Percentiles rank a stretch among this genome's conserved stretches.
These are phyloP conservation scores for Punica granatum DNA, from an alignment of 345 rosid genomes.

Conservation along the genomic window DNA sequence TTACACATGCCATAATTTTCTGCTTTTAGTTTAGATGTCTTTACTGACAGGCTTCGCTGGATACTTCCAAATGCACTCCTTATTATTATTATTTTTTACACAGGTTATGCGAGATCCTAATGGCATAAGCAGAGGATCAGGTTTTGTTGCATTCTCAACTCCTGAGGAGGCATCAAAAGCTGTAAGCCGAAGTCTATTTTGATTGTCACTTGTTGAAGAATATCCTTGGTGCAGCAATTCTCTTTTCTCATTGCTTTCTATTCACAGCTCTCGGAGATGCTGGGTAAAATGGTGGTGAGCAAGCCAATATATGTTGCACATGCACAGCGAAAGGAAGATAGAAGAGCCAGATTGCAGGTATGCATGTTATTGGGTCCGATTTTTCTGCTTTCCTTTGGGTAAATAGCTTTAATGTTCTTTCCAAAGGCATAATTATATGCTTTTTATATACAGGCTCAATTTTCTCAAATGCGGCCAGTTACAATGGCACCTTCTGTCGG, in stretches of 20 bases:
- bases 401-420: neutral
- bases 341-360: conserved; percentile 94
- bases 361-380: neutral
- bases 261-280: conserved; percentile 66
- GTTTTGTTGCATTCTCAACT: conserved; percentile 72
- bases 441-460: conserved; percentile 57
- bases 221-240: neutral
- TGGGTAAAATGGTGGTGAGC: conserved; percentile 81
- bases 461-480: conserved; percentile 78
- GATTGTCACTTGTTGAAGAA: neutral
- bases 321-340: conserved; percentile 91
- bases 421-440: neutral
- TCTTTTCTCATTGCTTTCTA: neutral
- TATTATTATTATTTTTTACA: conserved; percentile 2
- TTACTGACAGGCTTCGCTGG: neutral
- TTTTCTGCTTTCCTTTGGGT: neutral
- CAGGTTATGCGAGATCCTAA: conserved; percentile 82
- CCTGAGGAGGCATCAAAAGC: conserved; percentile 83
- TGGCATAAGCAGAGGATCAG: conserved; percentile 74
- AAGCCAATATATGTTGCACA: conserved; percentile 92
- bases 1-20: neutral
- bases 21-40: neutral
- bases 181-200: conserved; percentile 33
- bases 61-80: neutral
- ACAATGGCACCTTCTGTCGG: conserved; percentile 68